These are phyloP conservation scores for Thelephora ganbajun DNA, from an alignment of 768 basidiomycete species.

Conservation along the genomic window DNA sequence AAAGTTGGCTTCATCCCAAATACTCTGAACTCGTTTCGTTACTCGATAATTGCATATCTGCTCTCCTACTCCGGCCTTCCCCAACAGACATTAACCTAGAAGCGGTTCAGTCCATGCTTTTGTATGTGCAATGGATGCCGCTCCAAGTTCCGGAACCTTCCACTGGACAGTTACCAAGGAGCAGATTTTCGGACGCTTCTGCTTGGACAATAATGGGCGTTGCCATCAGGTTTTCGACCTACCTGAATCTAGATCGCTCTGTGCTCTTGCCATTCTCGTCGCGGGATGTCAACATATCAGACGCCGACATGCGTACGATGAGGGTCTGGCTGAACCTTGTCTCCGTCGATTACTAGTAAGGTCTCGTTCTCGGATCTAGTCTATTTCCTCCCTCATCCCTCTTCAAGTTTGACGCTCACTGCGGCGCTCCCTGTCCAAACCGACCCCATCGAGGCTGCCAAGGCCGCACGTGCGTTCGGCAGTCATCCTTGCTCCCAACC, in stretches of 20 bases:
- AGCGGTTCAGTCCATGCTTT: conserved; percentile 4
- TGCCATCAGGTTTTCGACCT: conserved; percentile 4
- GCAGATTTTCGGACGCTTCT: conserved; percentile 3
- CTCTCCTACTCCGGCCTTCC: conserved; percentile 3
- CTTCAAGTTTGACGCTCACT: neutral
- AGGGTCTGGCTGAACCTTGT: conserved; percentile 6
- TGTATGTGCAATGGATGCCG: conserved; percentile 6
- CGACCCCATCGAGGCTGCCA: neutral
- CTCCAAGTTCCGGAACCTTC: conserved; percentile 1
- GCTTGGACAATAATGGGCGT: conserved; percentile 6
- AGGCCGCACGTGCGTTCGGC: neutral
- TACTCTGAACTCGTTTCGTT: conserved; percentile 1
- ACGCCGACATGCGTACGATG: conserved; percentile 4
- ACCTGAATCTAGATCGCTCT: conserved; percentile 5
- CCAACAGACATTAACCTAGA: conserved; percentile 4
- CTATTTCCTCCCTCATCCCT: neutral
- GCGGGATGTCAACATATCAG: neutral
- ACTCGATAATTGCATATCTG: conserved; percentile 3
- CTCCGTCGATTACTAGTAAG: conserved; percentile 6
- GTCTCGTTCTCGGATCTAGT: neutral
- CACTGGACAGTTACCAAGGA: neutral
- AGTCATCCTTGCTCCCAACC: neutral
- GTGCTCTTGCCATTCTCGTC: conserved; percentile 5
- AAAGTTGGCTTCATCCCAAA: conserved; percentile 1
- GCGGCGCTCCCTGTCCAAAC: neutral